Evolutionary conservation across 805 yeast species (phyloP).

Genomic region (Zygotorulaspora chibaensis): DNA sequence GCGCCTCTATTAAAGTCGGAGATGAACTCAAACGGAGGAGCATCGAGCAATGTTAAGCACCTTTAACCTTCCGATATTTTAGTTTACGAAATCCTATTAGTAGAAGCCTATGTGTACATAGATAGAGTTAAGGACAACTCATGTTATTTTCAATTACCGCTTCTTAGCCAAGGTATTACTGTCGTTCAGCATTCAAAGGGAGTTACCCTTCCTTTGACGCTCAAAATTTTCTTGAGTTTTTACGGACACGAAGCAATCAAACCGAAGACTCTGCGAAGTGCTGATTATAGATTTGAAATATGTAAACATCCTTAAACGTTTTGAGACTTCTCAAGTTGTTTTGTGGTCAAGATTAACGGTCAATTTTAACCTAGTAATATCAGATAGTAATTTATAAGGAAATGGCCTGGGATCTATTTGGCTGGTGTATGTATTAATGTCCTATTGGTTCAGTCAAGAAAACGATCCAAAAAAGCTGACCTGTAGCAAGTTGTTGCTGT

Average conservation of each 20-base stretch:
- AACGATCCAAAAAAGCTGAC: background rate
- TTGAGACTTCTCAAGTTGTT: too few relatives aligned
- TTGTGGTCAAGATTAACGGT: too few relatives aligned
- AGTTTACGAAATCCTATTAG: too few relatives aligned
- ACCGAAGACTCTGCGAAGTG: background rate
- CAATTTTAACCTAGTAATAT: background rate
- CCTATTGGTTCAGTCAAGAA: background rate
- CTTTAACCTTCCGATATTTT: too few relatives aligned
- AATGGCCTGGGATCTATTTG: conserved; percentile 34
- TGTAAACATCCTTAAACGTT: too few relatives aligned
- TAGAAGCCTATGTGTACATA: too few relatives aligned
- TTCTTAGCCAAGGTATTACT: too few relatives aligned
- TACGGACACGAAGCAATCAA: background rate
- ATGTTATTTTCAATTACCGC: too few relatives aligned
- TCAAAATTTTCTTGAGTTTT: background rate
- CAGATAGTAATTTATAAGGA: background rate
- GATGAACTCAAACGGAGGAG: conserved; percentile 12
- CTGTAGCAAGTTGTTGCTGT: background rate
- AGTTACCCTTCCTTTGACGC: too few relatives aligned
- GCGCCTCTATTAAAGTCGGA: conserved; percentile 12
- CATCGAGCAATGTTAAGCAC: background rate
- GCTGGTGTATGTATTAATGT: conserved; percentile 31
- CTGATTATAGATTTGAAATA: too few relatives aligned
- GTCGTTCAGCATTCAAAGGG: too few relatives aligned
- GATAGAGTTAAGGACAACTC: too few relatives aligned